Percentiles rank a stretch among this genome's conserved stretches.
These are phyloP conservation scores for Pseudogymnoascus destructans DNA, from an alignment of 2,329 filamentous ascomycete species.

Conservation along the genomic window DNA sequence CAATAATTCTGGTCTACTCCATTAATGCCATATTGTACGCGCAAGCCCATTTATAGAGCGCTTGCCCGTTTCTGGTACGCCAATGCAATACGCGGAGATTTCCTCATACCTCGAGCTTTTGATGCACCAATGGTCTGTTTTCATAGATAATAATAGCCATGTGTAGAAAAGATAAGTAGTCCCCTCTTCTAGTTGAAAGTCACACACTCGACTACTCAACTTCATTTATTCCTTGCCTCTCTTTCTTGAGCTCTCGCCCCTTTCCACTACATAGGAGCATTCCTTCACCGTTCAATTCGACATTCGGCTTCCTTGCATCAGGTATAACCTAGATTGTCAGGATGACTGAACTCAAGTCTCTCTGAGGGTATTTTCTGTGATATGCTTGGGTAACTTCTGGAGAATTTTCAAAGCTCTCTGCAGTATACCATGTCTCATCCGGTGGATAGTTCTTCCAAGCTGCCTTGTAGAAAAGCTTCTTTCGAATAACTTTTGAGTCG, in stretches of 20 bases:
- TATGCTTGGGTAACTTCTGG: too few relatives aligned
- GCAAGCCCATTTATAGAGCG: neutral
- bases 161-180: neutral
- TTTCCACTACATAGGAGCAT: neutral
- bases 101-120: neutral
- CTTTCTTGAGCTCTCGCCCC: neutral
- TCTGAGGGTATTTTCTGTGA: too few relatives aligned
- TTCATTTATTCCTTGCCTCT: neutral
- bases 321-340: neutral
- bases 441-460: too few relatives aligned
- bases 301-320: neutral
- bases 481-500: too few relatives aligned
- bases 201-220: neutral
- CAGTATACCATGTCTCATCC: too few relatives aligned
- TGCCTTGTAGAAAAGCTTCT: too few relatives aligned
- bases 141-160: neutral
- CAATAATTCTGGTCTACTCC: neutral
- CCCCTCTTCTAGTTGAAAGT: neutral
- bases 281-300: neutral
- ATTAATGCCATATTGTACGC: neutral
- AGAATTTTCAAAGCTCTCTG: too few relatives aligned
- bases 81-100: neutral
- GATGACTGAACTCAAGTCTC: conserved; percentile 6
- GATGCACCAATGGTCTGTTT: neutral
- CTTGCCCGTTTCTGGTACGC: neutral